These are phyloP conservation scores for Lachancea waltii DNA, from an alignment of 805 yeast genomes.

Conservation along the genomic window DNA sequence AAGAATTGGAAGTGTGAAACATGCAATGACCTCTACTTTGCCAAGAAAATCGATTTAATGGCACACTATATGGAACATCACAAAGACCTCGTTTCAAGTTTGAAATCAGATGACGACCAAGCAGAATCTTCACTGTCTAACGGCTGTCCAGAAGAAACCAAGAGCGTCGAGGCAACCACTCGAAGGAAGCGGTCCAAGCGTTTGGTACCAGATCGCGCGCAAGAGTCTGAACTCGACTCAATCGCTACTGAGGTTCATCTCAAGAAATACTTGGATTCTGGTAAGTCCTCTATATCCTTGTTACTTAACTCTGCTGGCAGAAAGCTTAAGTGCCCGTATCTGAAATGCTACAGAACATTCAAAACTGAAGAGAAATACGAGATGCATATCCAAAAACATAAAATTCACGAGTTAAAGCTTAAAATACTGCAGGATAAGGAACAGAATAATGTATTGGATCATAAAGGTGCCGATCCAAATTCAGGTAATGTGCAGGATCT, in stretches of 20 bases:
- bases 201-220: neutral
- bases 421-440: constrained; percentile 18
- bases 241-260: constrained; percentile 24
- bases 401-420: constrained; percentile 30
- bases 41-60: constrained; percentile 50
- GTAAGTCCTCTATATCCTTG: constrained; percentile 26
- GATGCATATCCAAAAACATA: constrained; percentile 31
- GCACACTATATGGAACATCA: constrained; percentile 52
- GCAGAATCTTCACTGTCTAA: neutral
- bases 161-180: too few species aligned
- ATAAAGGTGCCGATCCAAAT: neutral
- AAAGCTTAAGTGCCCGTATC: constrained; percentile 43
- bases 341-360: constrained; percentile 49
- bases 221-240: constrained; percentile 14
- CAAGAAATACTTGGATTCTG: constrained; percentile 22
- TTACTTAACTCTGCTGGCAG: constrained; percentile 32
- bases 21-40: constrained; percentile 44
- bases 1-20: constrained; percentile 61
- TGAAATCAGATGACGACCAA: too few species aligned
- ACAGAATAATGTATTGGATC: neutral
- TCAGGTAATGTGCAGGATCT: neutral
- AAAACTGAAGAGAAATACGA: constrained; percentile 34
- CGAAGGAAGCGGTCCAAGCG: neutral
- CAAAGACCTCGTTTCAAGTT: constrained; percentile 9
- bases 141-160: too few species aligned